phyloP scores from a whole-genome alignment of 768 basidiomycete species.

The Suillus variegatus region DNA sequence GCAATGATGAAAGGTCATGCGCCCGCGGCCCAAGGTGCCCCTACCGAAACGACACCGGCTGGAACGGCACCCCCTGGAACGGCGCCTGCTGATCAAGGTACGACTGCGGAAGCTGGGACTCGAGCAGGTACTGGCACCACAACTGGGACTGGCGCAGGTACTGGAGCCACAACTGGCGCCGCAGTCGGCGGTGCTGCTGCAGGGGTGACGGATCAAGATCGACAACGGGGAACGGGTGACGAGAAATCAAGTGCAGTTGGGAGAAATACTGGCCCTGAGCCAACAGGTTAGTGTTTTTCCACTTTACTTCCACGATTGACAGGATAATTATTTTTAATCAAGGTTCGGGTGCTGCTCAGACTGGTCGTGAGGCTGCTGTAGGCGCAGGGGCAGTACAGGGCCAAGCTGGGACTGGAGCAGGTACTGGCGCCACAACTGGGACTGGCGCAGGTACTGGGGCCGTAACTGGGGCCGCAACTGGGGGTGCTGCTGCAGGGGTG shows the following conservation, averaged over 20 bases:
- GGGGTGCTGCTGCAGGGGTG: not conserved
- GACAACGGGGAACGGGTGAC: not conserved
- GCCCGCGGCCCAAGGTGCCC: not conserved
- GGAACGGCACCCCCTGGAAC: not conserved
- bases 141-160: too few relatives aligned
- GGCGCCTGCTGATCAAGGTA: not conserved
- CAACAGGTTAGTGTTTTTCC: not conserved
- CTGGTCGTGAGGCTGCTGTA: not conserved
- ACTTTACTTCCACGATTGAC: too few relatives aligned
- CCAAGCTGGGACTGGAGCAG: not conserved
- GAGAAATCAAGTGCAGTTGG: not conserved
- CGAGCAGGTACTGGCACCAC: not conserved
- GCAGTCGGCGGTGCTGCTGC: not conserved
- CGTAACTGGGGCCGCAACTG: not conserved
- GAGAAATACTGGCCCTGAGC: not conserved
- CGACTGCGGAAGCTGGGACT: not conserved
- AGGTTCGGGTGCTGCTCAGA: not conserved
- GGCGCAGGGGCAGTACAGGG: not conserved
- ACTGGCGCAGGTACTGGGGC: not conserved
- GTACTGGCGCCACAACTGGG: not conserved
- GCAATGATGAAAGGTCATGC: constrained; percentile 27
- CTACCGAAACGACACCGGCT: not conserved
- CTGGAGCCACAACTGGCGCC: too few relatives aligned
- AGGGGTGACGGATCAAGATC: not conserved
- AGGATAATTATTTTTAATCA: not conserved